Conservation (phyloP, 371 early-diverging fungal species). For the Entomophthora muscae region DNA sequence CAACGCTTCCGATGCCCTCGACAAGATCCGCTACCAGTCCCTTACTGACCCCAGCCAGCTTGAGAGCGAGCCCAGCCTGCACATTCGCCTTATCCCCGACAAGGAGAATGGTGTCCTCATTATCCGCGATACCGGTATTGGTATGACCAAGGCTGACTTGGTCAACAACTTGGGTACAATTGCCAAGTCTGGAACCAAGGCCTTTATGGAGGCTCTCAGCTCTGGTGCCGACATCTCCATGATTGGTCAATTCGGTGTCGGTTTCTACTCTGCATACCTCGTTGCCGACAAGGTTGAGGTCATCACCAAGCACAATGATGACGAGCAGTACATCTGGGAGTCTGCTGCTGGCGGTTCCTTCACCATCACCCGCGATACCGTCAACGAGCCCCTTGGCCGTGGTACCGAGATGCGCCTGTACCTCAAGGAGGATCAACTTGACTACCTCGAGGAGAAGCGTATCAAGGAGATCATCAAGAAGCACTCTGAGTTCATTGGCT, state of each 20-base stretch:
- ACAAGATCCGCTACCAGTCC: constrained; percentile 79
- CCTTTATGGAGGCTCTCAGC: constrained; percentile 76
- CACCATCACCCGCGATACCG: constrained; percentile 74
- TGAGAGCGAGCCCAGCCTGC: constrained; percentile 55
- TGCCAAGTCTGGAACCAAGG: constrained; percentile 90
- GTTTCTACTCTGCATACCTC: constrained; percentile 95
- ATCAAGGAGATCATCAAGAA: constrained; percentile 87
- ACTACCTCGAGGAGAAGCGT: constrained; percentile 79
- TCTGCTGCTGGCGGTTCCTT: constrained; percentile 84
- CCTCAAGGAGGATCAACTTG: constrained; percentile 82
- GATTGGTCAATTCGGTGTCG: constrained; percentile 98
- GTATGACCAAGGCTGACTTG: constrained; percentile 95
- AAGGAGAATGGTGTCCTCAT: constrained; percentile 44
- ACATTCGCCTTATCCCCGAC: constrained; percentile 76
- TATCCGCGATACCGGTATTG: constrained; percentile 75
- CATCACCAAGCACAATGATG: constrained; percentile 89
- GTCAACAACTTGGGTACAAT: constrained; percentile 94
- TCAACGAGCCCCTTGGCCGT: constrained; percentile 55
- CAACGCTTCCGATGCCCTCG: constrained; percentile 90
- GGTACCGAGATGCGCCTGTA: constrained; percentile 78
- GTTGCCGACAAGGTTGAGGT: constrained; percentile 91
- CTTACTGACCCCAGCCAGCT: constrained; percentile 63
- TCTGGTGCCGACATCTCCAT: constrained; percentile 70
- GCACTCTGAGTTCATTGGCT: constrained; percentile 87
- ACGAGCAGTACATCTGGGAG: constrained; percentile 89